Base-by-base conservation (phyloP, 1,284 basidiomycete species). In the Trametes hirsuta region DNA sequence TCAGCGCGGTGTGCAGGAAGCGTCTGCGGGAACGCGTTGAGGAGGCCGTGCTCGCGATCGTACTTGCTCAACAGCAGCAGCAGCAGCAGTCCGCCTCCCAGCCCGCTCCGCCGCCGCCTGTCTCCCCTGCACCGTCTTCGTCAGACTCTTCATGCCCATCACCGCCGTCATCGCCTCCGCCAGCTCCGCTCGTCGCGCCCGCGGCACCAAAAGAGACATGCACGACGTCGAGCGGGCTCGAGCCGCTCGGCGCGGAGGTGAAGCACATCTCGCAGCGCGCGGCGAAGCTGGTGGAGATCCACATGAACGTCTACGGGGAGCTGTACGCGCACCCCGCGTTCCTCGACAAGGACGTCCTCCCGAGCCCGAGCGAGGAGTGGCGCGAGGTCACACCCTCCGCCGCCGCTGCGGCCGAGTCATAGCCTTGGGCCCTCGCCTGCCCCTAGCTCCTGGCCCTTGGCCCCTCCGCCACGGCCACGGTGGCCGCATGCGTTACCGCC, bases 241-340 rank as follows among this genome's bases (percentile, higher is more conserved):
- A 89, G 68, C 82, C 87, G 37, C 79, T 94, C 53, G 74, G 80
- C 57, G 83, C 85, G 42, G 91, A 94, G 73, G 84, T 93, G 61
- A 77, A 79, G 35, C 77, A 83, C 22, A 80, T 94, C 45, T 83
- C 83, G 30, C 86, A 91, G 66, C 84, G 87, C 69, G 80, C 92
- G 42, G 81, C 86, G 46, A 84, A 86, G 63, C 79, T 94, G 51
- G 86, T 86, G 6, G 76, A 83, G 51, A 85, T 91, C 64, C 91
- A 93, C 72, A 77, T 91, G 55, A 83, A 86, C 66, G 86, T 90
- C 47, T 93, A 91, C 71, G 77, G 89, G 44, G 81, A 84, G 30
- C 72, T 91, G 58, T 93, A 93, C 74, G 87, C 90, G 73, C 82
- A 84, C 68, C 80, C 84, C 62, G 82, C 81, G 58, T 85, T 89